Evolutionary conservation across 2,329 filamentous ascomycete species (phyloP).

Genomic region (Colletotrichum noveboracense): DNA sequence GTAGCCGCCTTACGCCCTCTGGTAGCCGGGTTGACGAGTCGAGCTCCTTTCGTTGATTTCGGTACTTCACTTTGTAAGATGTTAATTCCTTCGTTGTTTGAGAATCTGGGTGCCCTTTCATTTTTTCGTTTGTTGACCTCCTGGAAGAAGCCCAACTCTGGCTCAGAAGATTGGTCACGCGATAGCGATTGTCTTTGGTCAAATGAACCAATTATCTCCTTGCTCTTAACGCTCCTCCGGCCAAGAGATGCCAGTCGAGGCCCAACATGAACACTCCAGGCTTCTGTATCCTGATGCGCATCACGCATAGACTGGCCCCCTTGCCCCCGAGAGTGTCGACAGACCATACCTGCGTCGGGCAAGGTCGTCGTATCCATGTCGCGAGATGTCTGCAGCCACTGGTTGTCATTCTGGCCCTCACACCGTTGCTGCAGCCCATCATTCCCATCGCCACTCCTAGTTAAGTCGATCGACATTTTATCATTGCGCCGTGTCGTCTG

Average conservation of each 20-base stretch:
- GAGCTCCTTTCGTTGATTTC: neutral
- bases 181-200: neutral
- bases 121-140: neutral
- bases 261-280: slow-evolving; percentile 2
- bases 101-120: neutral
- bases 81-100: neutral
- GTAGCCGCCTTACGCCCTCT: slow-evolving; percentile 58
- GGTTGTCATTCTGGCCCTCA: neutral
- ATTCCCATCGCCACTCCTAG: neutral
- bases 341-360: no score
- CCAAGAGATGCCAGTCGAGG: slow-evolving; percentile 45
- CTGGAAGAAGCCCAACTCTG: neutral
- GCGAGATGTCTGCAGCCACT: neutral
- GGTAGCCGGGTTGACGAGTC: slow-evolving; percentile 50
- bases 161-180: neutral
- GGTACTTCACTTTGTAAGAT: neutral
- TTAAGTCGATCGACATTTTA: neutral
- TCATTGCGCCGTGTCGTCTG: neutral
- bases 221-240: slow-evolving; percentile 50
- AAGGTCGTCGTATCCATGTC: neutral
- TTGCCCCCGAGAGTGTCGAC: no score
- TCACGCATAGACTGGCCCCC: neutral
- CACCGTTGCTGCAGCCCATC: neutral
- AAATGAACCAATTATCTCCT: slow-evolving; percentile 49
- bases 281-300: neutral